A percentile compares a stretch with the other conserved stretches of the same genome.
These are phyloP conservation scores for Bryoglossum gracile DNA, from an alignment of 495 filamentous ascomycete species.

Conservation along the genomic window DNA sequence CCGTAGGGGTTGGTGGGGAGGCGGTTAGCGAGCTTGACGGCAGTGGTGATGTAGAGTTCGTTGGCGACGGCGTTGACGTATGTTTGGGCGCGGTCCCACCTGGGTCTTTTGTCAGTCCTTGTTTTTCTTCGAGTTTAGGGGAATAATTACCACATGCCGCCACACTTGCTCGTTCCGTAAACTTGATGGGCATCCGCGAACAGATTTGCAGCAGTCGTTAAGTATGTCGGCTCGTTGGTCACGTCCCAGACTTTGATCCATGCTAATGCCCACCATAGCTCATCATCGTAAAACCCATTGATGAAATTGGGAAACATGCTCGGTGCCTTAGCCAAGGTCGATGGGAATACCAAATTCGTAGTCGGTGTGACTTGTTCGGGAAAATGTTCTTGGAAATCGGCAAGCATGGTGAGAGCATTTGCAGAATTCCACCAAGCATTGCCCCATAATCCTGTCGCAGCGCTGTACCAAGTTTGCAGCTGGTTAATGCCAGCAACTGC, in stretches of 20 bases:
- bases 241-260: constrained; percentile 60
- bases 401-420: constrained; percentile 58
- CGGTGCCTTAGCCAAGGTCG: constrained; percentile 28
- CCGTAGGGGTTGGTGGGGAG: constrained; percentile 32
- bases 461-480: constrained; percentile 59
- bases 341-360: constrained; percentile 28
- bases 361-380: constrained; percentile 26
- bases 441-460: constrained; percentile 52
- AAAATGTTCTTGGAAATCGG: constrained; percentile 48
- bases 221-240: constrained; percentile 44
- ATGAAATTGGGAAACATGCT: constrained; percentile 36
- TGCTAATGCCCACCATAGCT: constrained; percentile 66
- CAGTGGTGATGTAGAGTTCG: constrained; percentile 63
- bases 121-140: not conserved
- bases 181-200: constrained; percentile 51
- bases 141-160: constrained; percentile 46
- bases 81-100: constrained; percentile 52
- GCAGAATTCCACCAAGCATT: constrained; percentile 72
- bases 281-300: constrained; percentile 63
- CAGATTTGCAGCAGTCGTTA: constrained; percentile 50
- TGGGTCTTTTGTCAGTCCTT: constrained; percentile 3
- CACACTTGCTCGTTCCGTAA: constrained; percentile 45
- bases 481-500: constrained; percentile 18
- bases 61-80: constrained; percentile 68
- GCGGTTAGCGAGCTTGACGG: constrained; percentile 66